Evolutionary conservation across 495 filamentous ascomycete species (phyloP).

Genomic region (Chaetomium tenue): DNA sequence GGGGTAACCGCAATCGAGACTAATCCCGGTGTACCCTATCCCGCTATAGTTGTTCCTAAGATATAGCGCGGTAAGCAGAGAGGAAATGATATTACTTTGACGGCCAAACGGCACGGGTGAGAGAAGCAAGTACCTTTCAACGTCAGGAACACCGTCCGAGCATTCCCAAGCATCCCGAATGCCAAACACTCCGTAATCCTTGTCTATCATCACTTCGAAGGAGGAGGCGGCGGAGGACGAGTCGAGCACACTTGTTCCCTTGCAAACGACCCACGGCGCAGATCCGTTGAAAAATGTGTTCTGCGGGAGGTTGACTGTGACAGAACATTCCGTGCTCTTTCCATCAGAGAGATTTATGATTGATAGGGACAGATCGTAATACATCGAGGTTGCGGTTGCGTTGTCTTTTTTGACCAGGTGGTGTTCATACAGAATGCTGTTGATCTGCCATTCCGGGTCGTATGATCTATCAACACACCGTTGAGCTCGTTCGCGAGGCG

Average conservation of each 20-base stretch:
- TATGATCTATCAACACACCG: conserved; percentile 4
- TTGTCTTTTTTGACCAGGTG: background rate
- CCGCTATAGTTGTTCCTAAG: background rate
- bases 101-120: background rate
- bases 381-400: background rate
- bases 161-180: background rate
- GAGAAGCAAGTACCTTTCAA: background rate
- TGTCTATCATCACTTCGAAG: background rate
- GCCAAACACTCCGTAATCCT: background rate
- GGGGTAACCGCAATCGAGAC: background rate
- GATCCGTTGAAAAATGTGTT: background rate
- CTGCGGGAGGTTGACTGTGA: background rate
- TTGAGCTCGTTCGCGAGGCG: background rate
- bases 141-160: background rate
- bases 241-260: background rate
- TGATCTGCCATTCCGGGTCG: conserved; percentile 5
- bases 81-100: background rate
- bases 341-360: background rate
- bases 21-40: background rate
- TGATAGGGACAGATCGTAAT: background rate
- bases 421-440: background rate
- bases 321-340: background rate
- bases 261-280: background rate
- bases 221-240: background rate
- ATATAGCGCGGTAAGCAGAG: background rate